phyloP scores from a whole-genome alignment of 345 rosid species.

The Acer saccharum region DNA sequence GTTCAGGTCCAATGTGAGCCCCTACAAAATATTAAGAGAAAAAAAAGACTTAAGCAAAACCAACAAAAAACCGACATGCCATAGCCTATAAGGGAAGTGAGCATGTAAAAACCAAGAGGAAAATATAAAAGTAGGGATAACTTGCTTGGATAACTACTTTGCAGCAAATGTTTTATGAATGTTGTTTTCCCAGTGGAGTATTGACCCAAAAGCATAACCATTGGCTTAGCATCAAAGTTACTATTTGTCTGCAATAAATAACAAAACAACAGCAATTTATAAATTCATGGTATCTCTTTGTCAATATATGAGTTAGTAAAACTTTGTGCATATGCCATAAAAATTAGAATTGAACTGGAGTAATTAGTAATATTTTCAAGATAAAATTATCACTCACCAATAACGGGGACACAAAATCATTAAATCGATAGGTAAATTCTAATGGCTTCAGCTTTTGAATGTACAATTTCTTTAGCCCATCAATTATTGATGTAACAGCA shows the following conservation, averaged over 20 bases:
- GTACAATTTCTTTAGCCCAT: conserved; percentile 89
- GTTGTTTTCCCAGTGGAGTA: conserved; percentile 99
- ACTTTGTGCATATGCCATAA: conserved; percentile 9
- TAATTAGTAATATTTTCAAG: not conserved
- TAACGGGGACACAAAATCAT: conserved; percentile 90
- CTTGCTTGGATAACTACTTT: conserved; percentile 77
- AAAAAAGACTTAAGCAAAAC: not conserved
- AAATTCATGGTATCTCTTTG: not conserved
- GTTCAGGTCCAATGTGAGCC: conserved; percentile 98
- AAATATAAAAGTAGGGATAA: not conserved
- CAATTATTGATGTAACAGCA: conserved; percentile 87
- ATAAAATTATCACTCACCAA: conserved; percentile 55
- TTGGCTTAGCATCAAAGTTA: conserved; percentile 95
- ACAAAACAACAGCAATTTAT: conserved; percentile 12
- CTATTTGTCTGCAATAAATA: conserved; percentile 66
- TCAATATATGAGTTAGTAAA: not conserved
- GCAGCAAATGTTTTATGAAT: conserved; percentile 92
- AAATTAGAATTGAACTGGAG: conserved; percentile 17
- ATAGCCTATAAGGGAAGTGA: not conserved
- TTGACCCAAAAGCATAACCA: conserved; percentile 98
- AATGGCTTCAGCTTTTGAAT: conserved; percentile 90
- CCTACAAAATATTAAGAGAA: conserved; percentile 51
- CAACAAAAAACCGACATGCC: not conserved
- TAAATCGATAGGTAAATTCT: conserved; percentile 82
- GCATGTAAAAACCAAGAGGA: conserved; percentile 14